Conservation (phyloP, 1,284 basidiomycete genomes). For the Trametes versicolor region DNA sequence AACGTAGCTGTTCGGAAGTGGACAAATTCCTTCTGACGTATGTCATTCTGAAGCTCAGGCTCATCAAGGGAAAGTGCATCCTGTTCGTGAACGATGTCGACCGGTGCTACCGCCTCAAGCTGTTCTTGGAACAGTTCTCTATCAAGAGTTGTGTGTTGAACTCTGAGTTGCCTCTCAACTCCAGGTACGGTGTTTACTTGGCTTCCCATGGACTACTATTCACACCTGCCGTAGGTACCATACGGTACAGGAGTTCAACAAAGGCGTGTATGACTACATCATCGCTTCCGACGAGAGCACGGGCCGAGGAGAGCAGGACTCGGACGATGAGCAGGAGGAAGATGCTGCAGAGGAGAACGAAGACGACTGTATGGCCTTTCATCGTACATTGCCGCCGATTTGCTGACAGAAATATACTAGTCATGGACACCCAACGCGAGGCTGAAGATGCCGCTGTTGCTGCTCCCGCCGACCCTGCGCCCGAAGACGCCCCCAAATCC, state of each 20-base stretch:
- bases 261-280: constrained; percentile 98
- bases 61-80: constrained; percentile 96
- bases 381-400: background rate
- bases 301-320: constrained; percentile 62
- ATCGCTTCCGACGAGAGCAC: constrained; percentile 96
- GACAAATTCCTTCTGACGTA: constrained; percentile 97
- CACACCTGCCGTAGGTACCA: constrained; percentile 75
- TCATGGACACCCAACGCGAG: constrained; percentile 66
- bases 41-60: constrained; percentile 93
- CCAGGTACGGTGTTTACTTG: constrained; percentile 58
- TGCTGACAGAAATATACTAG: constrained; percentile 50
- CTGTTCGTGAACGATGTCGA: constrained; percentile 98
- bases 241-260: constrained; percentile 98
- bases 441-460: constrained; percentile 48
- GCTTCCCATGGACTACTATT: background rate
- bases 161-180: constrained; percentile 95
- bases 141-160: constrained; percentile 97
- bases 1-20: constrained; percentile 82
- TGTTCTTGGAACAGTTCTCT: constrained; percentile 98
- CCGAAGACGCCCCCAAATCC: constrained; percentile 23
- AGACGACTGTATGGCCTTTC: constrained; percentile 26
- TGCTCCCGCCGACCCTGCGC: constrained; percentile 25
- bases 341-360: constrained; percentile 49
- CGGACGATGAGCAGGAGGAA: constrained; percentile 51
- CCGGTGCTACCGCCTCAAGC: constrained; percentile 92